phyloP scores from a whole-genome alignment of 163 green algal species.

The Scenedesmus sp. region DNA sequence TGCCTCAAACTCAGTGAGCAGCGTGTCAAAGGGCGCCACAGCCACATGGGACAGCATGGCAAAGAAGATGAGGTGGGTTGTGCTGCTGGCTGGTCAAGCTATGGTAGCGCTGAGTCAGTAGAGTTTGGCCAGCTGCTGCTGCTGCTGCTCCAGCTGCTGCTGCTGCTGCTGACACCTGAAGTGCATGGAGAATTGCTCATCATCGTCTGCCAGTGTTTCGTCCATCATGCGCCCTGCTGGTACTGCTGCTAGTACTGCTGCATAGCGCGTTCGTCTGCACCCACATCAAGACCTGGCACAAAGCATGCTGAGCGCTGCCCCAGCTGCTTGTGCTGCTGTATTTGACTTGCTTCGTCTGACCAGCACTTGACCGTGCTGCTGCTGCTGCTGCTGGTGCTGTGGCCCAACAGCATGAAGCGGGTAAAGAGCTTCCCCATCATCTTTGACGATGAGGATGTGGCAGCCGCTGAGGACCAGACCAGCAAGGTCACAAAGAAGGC shows the following conservation, averaged over 20 bases:
- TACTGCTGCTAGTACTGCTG: too few relatives aligned
- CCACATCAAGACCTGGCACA: too few relatives aligned
- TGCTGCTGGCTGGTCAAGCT: background rate
- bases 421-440: conserved; percentile 54
- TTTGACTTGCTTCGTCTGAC: too few relatives aligned
- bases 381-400: background rate
- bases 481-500: conserved; percentile 22
- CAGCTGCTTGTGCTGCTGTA: too few relatives aligned
- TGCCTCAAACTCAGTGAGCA: background rate
- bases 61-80: conserved; percentile 10
- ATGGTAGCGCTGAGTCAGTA: background rate
- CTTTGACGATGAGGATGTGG: conserved; percentile 16
- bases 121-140: background rate
- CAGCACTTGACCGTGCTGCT: background rate
- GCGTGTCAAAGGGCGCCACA: conserved; percentile 8
- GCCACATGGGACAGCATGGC: conserved; percentile 37
- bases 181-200: background rate
- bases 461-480: background rate
- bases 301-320: too few relatives aligned
- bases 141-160: background rate
- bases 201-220: background rate
- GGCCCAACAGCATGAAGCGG: background rate
- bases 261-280: too few relatives aligned
- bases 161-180: background rate
- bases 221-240: too few relatives aligned